Base-by-base conservation (phyloP, 345 rosid genomes). In the Aquilaria sinensis region DNA sequence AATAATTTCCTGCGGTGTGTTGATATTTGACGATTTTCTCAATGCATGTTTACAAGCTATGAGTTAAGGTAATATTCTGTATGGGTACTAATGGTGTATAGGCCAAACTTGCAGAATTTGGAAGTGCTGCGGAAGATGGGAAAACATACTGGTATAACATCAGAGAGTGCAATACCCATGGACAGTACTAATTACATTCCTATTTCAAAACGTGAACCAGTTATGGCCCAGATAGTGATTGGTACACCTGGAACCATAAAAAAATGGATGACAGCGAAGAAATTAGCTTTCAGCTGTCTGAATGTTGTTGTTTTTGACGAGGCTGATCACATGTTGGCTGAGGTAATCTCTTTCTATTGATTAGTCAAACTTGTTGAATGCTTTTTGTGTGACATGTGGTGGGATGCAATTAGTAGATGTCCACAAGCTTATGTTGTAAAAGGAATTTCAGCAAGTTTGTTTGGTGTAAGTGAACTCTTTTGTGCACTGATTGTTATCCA, bases 311-410 rank as follows among this genome's bases (percentile, higher is more conserved):
- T 94, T 58, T 94, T 90, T 76, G 97, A 94, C 69, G 97, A 90
- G 77, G 99, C 97, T 58, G 99, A 94, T 78, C 97, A 88, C 73
- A 94, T 94, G 99, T 76, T 94, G 64, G 93, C 91, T 61, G 82
- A 84, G 81, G 99, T 94, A 75, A 50, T 62, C 57, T 64, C 45
- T 1, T 66, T 60, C 34, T 53, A 13, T 47, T 63, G 57, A 30
- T 64, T 51, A 46, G 12, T 58, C 0, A 37, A 47, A 23, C 52
- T 51, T 43, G 8, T 23, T 51, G 4, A 23, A 23, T 51, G 8
- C 54, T 51, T 51, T 51, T 51, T 13, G 29, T 13, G 43, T 37
- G 43, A 37, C 43, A 37, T 5, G 43, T 37, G 43, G 43, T 37
- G 5, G 7, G 43, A 37, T 37, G 43, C 5, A 3, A 37, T 7